Conservation (phyloP, 495 filamentous ascomycete species). For the Paragyromitra xinjiangensis region DNA sequence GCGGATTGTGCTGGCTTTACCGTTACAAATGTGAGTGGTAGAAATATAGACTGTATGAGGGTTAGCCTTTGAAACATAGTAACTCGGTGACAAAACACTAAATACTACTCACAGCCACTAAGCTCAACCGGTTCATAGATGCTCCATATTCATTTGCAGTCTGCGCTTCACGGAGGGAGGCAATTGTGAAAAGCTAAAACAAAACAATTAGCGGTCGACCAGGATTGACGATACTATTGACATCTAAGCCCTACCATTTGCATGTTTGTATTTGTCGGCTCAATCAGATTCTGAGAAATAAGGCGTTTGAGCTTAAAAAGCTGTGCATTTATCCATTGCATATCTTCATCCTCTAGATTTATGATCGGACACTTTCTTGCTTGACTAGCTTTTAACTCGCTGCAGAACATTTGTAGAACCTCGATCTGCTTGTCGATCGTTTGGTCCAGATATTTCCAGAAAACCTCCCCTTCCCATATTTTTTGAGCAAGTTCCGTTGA, state of each 20-base stretch:
- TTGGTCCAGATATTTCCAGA: slow-evolving; percentile 40
- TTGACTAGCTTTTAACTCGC: slow-evolving; percentile 30
- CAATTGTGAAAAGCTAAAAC: slow-evolving; percentile 33
- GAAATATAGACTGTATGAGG: slow-evolving; percentile 14
- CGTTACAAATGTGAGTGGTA: slow-evolving; percentile 31
- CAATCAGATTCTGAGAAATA: slow-evolving; percentile 20
- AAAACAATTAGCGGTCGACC: not conserved
- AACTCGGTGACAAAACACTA: no score
- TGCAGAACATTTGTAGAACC: slow-evolving; percentile 32
- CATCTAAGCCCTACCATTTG: slow-evolving; percentile 25
- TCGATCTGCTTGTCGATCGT: slow-evolving; percentile 40
- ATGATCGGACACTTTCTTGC: slow-evolving; percentile 23
- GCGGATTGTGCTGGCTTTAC: not conserved
- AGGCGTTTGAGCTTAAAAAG: slow-evolving; percentile 24
- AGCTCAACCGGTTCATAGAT: slow-evolving; percentile 36
- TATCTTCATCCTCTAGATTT: slow-evolving; percentile 35
- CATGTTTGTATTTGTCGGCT: slow-evolving; percentile 41
- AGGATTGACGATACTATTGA: not conserved
- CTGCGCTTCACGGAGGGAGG: slow-evolving; percentile 35
- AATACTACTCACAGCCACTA: slow-evolving; percentile 25
- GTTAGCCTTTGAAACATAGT: not conserved
- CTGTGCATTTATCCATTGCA: slow-evolving; percentile 37
- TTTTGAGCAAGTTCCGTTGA: slow-evolving; percentile 36
- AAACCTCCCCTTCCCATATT: slow-evolving; percentile 41
- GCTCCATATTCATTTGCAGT: slow-evolving; percentile 36